Conservation (phyloP, 2,329 filamentous ascomycete species). For the Emericellopsis cladophorae region DNA sequence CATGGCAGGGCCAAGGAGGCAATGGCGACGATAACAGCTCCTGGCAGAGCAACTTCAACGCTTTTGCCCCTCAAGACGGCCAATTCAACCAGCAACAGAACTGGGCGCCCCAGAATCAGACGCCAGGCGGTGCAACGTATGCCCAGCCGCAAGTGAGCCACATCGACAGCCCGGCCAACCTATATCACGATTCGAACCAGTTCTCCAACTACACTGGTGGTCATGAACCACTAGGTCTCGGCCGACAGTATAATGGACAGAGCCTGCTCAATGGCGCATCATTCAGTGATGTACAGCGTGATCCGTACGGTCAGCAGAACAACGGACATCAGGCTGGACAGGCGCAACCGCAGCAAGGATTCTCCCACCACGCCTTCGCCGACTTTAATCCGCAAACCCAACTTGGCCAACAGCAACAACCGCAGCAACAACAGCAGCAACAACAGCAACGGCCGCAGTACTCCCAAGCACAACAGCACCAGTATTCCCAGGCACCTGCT, state of each 20-base stretch:
- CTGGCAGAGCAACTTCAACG: conserved; percentile 19
- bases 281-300: conserved; percentile 22
- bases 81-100: conserved; percentile 24
- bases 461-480: conserved; percentile 15
- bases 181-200: conserved; percentile 14
- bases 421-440: conserved; percentile 8
- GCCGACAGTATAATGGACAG: conserved; percentile 19
- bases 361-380: conserved; percentile 16
- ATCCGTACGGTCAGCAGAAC: conserved; percentile 21
- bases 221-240: conserved; percentile 17
- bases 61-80: conserved; percentile 16
- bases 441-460: conserved; percentile 11
- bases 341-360: conserved; percentile 19
- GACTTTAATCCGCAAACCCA: conserved; percentile 15
- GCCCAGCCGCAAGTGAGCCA: conserved; percentile 8
- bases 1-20: conserved; percentile 24
- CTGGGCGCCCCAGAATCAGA: conserved; percentile 12
- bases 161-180: conserved; percentile 12
- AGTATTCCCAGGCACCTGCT: conserved; percentile 20
- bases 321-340: conserved; percentile 15
- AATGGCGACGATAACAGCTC: conserved; percentile 17
- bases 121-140: conserved; percentile 12
- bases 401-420: conserved; percentile 14
- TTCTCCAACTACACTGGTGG: conserved; percentile 15
- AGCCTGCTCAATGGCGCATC: conserved; percentile 21